Base-by-base conservation (phyloP, 163 green algal genomes). In the Chloroidium sp. region DNA sequence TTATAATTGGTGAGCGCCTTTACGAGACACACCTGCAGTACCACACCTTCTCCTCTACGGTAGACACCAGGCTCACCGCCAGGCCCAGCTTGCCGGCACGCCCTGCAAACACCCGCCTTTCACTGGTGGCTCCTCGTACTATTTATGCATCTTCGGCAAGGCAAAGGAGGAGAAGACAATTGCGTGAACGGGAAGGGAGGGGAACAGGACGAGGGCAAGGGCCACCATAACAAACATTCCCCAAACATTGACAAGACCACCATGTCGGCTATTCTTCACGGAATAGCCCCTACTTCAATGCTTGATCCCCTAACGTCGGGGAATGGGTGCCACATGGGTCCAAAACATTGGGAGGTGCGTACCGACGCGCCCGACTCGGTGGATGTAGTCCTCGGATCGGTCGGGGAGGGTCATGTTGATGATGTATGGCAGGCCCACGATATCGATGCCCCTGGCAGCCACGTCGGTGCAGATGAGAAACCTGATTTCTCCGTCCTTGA, bases 391-490 rank as follows among this genome's bases (percentile, higher is more conserved):
- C 85, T 97, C 93, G n/a, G 86, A 84, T n/a, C 84, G 87, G 85
- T 97, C 93, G 0, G 93, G 93, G 77, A 97, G 90, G 59, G 93
- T 95, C 91, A 97, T 95, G 87, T 97, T 97, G 85, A 97, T 89
- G 4, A 97, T 88, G 76, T 88, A 96, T 0, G 93, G 93, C 84
- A 95, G 90, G 69, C 85, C 90, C 60, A 77, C 86, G 86, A 95
- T 92, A 86, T 97, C 93, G 69, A 97, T 90, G 74, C 93, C 93
- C 58, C 93, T 88, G 0, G 93, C 93, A 13, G 92, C 93, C 60
- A 97, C 92, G 79, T 97, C 93, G 4, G 93, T 97, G 81, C 86
- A 92, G 83, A 97, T 95, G 13, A 97, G 85, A 81, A 97, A 93
- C 61, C 93, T 90, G 1, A 96, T 89, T 61, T 94, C 88, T 1